Conservation (phyloP, 73 alveolate species). For the Paramecium bursaria region DNA sequence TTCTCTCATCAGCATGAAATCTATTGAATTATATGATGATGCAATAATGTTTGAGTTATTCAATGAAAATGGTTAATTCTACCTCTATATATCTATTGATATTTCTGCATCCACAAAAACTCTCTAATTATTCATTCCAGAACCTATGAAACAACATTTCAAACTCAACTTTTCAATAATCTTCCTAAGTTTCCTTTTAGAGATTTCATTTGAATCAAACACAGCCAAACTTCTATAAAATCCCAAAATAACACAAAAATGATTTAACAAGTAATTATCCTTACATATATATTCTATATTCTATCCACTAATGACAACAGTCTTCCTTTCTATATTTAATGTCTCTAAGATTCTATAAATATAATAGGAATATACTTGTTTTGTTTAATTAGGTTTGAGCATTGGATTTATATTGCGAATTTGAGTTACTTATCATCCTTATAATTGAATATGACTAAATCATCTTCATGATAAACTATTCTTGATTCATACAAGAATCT, state of each 20-base stretch:
- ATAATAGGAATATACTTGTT: background rate
- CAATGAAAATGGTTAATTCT: too few relatives aligned
- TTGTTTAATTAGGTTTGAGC: constrained; percentile 24
- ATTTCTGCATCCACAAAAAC: constrained; percentile 3
- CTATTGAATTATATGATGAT: too few relatives aligned
- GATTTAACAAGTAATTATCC: constrained; percentile 31
- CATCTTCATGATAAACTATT: constrained; percentile 18
- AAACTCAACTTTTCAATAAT: constrained; percentile 1
- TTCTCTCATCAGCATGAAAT: too few relatives aligned
- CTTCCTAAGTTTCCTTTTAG: constrained; percentile 9
- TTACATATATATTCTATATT: constrained; percentile 1
- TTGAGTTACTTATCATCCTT: constrained; percentile 18
- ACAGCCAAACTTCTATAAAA: constrained; percentile 31
- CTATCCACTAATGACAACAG: background rate
- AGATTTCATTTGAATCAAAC: background rate
- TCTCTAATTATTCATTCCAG: constrained; percentile 18
- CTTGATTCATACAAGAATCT: constrained; percentile 24
- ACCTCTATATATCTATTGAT: constrained; percentile 20
- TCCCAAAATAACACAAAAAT: constrained; percentile 11
- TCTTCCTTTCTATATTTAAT: background rate
- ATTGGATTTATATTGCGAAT: constrained; percentile 1
- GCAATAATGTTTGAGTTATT: too few relatives aligned
- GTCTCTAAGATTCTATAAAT: constrained; percentile 33
- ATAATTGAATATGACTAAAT: constrained; percentile 2
- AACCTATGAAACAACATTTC: constrained; percentile 20